A percentile compares a stretch with the other conserved stretches of the same genome.
phyloP scores from a whole-genome alignment of 148 eudicot species.

The Selenicereus undatus region DNA sequence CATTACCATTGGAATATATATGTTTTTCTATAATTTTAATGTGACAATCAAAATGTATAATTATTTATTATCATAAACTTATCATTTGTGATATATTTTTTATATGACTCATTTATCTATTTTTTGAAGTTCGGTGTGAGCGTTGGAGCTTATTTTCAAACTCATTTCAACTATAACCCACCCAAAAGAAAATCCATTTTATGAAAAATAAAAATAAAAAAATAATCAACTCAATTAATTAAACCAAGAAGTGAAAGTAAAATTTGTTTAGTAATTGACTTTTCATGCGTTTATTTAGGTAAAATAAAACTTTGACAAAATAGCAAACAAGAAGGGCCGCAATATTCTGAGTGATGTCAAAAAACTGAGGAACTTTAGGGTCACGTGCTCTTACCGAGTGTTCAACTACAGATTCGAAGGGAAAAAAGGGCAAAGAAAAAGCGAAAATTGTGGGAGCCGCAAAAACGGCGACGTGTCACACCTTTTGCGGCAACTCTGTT shows the following conservation, averaged over 20 bases:
- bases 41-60: too few species aligned
- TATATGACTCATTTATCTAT: too few species aligned
- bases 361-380: background rate
- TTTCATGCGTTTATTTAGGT: background rate
- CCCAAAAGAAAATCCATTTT: too few species aligned
- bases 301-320: background rate
- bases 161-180: too few species aligned
- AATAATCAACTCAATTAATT: background rate
- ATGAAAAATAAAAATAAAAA: too few species aligned
- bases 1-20: too few species aligned
- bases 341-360: background rate
- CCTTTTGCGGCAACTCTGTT: background rate
- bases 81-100: too few species aligned
- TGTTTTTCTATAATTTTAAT: too few species aligned
- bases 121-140: too few species aligned
- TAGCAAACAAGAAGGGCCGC: background rate
- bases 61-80: too few species aligned
- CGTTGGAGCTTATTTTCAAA: too few species aligned
- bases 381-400: background rate
- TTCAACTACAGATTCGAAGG: background rate
- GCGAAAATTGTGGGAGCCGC: background rate
- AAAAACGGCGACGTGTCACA: background rate
- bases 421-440: constrained; percentile 4
- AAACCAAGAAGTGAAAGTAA: background rate
- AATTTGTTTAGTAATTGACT: background rate